Evolutionary conservation across 768 basidiomycete species (phyloP), one percentile per base, ranked within the genome.

Genomic region (Leccinum imitatum): DNA sequence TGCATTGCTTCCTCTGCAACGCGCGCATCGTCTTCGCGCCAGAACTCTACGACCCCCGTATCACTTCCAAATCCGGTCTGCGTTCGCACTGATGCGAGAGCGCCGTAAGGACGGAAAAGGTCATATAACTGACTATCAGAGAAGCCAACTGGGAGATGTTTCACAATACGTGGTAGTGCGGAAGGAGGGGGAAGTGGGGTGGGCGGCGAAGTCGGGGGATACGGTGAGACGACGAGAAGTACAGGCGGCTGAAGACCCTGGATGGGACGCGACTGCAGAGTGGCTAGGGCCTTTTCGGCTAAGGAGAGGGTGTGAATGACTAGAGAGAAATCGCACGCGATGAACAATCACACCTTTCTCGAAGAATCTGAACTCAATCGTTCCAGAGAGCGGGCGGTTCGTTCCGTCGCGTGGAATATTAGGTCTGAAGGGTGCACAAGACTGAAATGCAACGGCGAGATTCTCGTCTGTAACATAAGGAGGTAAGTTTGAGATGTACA

Each of bases 211-310:
- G 91, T 90, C 4, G 89, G 88, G 2, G 91, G 90, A 71, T 90
- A 94, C 3, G 93, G 91, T 2, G 93, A 93, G 48, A 95, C 80
- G 21, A 86, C 80, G 51, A 94, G 79, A 56, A 78, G 75, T 2
- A 86, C 84, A 3, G 84, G 77, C 2, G 88, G 86, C 19, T 78
- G 74, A 23, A 85, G 69, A 54, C 79, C 83, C 11, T 86, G 87
- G 46, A 93, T 80, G 47, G 83, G 83, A 64, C 89, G 87, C 64
- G 85, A 83, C 73, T 93, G 89, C 51, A 95, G 79, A 10, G 88
- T 93, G 14, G 92, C 87, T 25, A 95, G 80, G 14, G 93, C 93
- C 73, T 93, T 94, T 76, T 94, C 92, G 63, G 93, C 93, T 94
- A 59, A 13, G 35, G 31, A 62, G 31, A 53, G 21, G 21, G 13